Evolutionary conservation across 805 yeast genomes (phyloP).

Genomic region (Pichia paraexigua): DNA sequence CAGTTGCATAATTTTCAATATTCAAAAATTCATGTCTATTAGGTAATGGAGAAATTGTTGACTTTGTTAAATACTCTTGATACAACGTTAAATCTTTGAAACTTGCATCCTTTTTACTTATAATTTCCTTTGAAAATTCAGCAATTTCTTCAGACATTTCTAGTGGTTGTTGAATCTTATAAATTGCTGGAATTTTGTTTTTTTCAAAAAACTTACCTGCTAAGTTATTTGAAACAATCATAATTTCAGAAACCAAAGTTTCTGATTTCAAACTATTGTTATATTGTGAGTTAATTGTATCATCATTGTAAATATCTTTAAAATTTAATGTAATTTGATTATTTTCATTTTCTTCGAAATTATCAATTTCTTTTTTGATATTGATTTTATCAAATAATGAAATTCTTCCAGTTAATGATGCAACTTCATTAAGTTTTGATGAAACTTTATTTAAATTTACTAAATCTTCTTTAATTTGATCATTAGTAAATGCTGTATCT

Average conservation of each 20-base stretch:
- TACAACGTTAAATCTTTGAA: conserved; percentile 36
- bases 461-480: conserved; percentile 28
- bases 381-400: conserved; percentile 15
- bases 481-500: neutral
- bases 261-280: conserved; percentile 39
- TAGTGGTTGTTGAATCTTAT: conserved; percentile 25
- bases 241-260: conserved; percentile 68
- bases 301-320: conserved; percentile 14
- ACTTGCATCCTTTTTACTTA: conserved; percentile 19
- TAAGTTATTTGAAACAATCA: conserved; percentile 71
- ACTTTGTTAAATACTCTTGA: conserved; percentile 42
- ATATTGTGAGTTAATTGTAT: conserved; percentile 1
- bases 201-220: conserved; percentile 40
- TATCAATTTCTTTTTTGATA: conserved; percentile 18
- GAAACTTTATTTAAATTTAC: conserved; percentile 29
- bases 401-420: conserved; percentile 33
- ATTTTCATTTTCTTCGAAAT: conserved; percentile 18
- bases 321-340: conserved; percentile 20
- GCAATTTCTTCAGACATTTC: conserved; percentile 19
- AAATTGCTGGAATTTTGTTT: conserved; percentile 46
- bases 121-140: conserved; percentile 16
- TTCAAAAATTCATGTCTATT: conserved; percentile 57
- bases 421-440: conserved; percentile 18
- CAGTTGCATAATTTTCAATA: conserved; percentile 53
- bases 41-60: conserved; percentile 41